Percentiles rank a stretch among this genome's conserved stretches.
phyloP scores from a whole-genome alignment of 2,329 filamentous ascomycete genomes.

The Fusarium concolor region DNA sequence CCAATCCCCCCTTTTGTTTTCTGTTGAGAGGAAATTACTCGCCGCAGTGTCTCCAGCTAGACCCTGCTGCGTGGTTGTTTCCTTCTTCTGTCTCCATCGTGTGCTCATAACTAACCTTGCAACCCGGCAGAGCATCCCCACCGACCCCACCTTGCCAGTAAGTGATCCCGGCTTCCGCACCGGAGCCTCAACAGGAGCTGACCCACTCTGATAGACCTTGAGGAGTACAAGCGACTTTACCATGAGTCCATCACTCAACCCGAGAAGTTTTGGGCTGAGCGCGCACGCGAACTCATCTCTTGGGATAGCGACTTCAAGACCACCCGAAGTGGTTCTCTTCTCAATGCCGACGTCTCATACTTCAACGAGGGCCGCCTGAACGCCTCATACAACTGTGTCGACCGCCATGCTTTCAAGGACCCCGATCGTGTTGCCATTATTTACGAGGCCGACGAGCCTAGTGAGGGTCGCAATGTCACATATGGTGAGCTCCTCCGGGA shows the following conservation, averaged over 20 bases:
- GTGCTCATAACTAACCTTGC: slow-evolving; percentile 51
- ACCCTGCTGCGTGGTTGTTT: slow-evolving; percentile 15
- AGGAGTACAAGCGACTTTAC: slow-evolving; percentile 76
- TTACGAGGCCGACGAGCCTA: slow-evolving; percentile 95
- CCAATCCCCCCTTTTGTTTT: slow-evolving; percentile 23
- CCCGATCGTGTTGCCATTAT: slow-evolving; percentile 96
- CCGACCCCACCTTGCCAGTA: slow-evolving; percentile 75
- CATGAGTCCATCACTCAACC: slow-evolving; percentile 91
- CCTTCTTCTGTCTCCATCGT: slow-evolving; percentile 23
- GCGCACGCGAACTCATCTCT: slow-evolving; percentile 87
- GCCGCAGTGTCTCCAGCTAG: slow-evolving; percentile 8
- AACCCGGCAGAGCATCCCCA: slow-evolving; percentile 71
- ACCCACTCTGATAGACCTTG: slow-evolving; percentile 60
- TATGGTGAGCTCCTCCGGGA: slow-evolving; percentile 94
- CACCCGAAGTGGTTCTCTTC: slow-evolving; percentile 80
- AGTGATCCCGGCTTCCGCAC: slow-evolving; percentile 51
- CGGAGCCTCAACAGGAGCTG: slow-evolving; percentile 45
- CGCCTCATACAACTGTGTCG: slow-evolving; percentile 96
- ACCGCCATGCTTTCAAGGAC: slow-evolving; percentile 95
- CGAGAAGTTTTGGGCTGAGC: slow-evolving; percentile 87
- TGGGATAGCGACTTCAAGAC: slow-evolving; percentile 96
- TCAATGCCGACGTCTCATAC: slow-evolving; percentile 89
- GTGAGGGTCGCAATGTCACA: slow-evolving; percentile 87
- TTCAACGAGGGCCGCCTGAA: slow-evolving; percentile 95
- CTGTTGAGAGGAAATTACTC: slow-evolving; percentile 15